A percentile compares a stretch with the other conserved stretches of the same genome.
These are phyloP conservation scores for Talaromyces verruculosus DNA, from an alignment of 2,329 filamentous ascomycete genomes.

Conservation along the genomic window DNA sequence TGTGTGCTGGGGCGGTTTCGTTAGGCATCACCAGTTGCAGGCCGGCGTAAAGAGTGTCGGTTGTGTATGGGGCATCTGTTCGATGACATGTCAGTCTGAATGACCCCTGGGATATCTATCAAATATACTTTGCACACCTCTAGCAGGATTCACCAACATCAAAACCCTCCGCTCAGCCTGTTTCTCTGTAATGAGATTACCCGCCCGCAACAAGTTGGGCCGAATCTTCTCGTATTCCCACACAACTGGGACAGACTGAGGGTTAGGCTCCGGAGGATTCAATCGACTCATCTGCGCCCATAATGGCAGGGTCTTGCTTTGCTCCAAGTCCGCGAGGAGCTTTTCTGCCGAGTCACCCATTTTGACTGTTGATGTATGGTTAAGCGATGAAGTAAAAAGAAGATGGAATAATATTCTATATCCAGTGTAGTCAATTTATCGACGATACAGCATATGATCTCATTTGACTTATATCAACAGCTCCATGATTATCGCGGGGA, in stretches of 20 bases:
- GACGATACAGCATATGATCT: not conserved
- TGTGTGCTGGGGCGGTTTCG: conserved; percentile 56
- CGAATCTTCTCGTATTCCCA: conserved; percentile 41
- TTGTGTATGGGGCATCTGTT: conserved; percentile 55
- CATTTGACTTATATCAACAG: not conserved
- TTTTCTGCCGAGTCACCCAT: conserved; percentile 18
- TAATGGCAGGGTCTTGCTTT: conserved; percentile 39
- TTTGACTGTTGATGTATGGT: not conserved
- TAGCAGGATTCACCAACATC: conserved; percentile 44
- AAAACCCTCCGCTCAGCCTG: conserved; percentile 43
- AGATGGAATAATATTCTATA: not conserved
- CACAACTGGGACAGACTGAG: conserved; percentile 40
- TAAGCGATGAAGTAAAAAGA: not conserved
- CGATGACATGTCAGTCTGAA: not conserved
- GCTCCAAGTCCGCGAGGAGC: conserved; percentile 26
- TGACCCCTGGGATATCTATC: not conserved
- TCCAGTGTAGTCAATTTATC: not conserved
- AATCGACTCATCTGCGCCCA: conserved; percentile 53
- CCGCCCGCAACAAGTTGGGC: conserved; percentile 38
- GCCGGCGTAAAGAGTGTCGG: conserved; percentile 59
- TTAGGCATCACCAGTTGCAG: conserved; percentile 59
- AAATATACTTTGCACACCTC: conserved; percentile 26
- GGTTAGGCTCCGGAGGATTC: conserved; percentile 51
- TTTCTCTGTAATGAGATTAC: conserved; percentile 38
- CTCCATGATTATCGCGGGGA: not conserved